phyloP scores from a whole-genome alignment of 257 asterid genomes.

The Fraxinus americana region DNA sequence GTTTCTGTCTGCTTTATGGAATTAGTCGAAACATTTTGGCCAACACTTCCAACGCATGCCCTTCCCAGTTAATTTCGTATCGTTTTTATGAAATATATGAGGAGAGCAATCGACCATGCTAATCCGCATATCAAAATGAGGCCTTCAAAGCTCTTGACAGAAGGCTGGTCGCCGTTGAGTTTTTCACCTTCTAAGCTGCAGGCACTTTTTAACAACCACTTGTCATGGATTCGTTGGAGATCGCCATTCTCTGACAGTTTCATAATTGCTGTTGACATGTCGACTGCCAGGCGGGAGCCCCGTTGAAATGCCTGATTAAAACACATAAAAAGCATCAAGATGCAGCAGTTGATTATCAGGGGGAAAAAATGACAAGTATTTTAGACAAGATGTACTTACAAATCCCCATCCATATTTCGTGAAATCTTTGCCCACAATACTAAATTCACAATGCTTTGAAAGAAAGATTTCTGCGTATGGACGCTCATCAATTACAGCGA shows the following conservation, averaged over 20 bases:
- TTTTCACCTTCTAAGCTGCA: slow-evolving; percentile 53
- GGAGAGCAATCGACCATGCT: slow-evolving; percentile 45
- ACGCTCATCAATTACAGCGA: slow-evolving; percentile 57
- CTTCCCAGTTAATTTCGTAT: slow-evolving; percentile 28
- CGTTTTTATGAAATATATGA: slow-evolving; percentile 35
- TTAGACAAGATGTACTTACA: slow-evolving; percentile 40
- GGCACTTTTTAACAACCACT: slow-evolving; percentile 52
- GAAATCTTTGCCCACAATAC: slow-evolving; percentile 61
- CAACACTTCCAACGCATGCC: not conserved
- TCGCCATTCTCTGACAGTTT: slow-evolving; percentile 59
- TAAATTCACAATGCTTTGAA: slow-evolving; percentile 47
- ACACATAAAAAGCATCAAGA: not conserved
- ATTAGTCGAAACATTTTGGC: not conserved
- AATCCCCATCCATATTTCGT: slow-evolving; percentile 69
- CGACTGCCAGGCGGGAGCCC: slow-evolving; percentile 56
- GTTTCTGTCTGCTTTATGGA: not conserved
- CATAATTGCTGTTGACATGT: slow-evolving; percentile 64
- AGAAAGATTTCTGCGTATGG: slow-evolving; percentile 61
- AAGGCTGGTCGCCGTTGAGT: slow-evolving; percentile 45
- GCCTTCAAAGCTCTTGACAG: slow-evolving; percentile 48
- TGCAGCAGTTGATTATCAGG: not conserved
- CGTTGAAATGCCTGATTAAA: slow-evolving; percentile 50
- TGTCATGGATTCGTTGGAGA: slow-evolving; percentile 57
- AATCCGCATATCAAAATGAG: slow-evolving; percentile 45
- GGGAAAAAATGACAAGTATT: too few species aligned